Base-by-base conservation (phyloP, 768 basidiomycete species). In the Hemileccinum rubropunctum region DNA sequence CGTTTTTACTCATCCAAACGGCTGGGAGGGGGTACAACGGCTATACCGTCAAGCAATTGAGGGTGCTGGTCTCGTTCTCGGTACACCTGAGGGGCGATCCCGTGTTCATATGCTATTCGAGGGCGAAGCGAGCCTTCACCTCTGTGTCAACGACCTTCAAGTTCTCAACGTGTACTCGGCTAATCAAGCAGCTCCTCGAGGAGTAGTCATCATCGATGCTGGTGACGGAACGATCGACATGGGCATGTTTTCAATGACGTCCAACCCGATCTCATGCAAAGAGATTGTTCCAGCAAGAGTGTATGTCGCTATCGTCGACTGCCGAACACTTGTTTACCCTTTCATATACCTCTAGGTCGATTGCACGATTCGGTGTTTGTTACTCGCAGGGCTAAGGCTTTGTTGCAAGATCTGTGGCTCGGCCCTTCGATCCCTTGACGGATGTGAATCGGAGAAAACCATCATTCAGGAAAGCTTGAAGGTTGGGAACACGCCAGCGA, bases 131-230 rank as follows among this genome's bases (percentile, higher is more conserved):
- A 57, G 55, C 48, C 36, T 64, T 21, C 57, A 59, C 33, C 59
- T 46, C 53, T 81, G 78, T 42, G 64, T 81, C n/a, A 61, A 68
- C 27, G 73, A 64, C 46, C 71, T 76, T n/a, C n/a, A n/a, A n/a
- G n/a, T n/a, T n/a, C n/a, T n/a, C n/a, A n/a, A n/a, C n/a, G n/a
- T n/a, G n/a, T n/a, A n/a, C 36, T 10, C 13, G 33, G 18, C 12
- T 15, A 26, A 18, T 10, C 15, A 34, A 3, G 12, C 53, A 67
- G 70, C 58, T 0, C 67, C 63, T 2, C 48, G 64, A 17, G 66
- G 64, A 0, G 50, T 77, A 1, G 64, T 76, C 8, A 58, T 80
- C 17, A 65, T 78, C 12, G 79, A 79, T 54, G 60, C 55, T 6
- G 79, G 78, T 6, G 72, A 74, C 1, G 65, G 67, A 2, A 71